These are phyloP conservation scores for Cladosporium sphaerospermum DNA, from an alignment of 2,329 filamentous ascomycete genomes.

Conservation along the genomic window DNA sequence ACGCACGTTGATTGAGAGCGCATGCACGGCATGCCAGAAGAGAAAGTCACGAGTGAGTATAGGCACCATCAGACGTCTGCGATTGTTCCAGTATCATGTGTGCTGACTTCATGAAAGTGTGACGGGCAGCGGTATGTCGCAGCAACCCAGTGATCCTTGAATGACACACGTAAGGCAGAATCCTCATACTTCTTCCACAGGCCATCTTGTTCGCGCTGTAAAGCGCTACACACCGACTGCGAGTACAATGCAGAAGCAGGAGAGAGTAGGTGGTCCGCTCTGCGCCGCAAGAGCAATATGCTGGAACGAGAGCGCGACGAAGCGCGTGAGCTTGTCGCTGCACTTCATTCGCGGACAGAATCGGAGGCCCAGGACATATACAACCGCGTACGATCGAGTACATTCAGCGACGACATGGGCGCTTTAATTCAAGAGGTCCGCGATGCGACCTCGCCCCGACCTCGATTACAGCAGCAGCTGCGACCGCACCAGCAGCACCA, in stretches of 20 bases:
- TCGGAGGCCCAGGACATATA: constrained; percentile 26
- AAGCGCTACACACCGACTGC: constrained; percentile 26
- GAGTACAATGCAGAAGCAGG: constrained; percentile 29
- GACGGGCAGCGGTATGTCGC: constrained; percentile 21
- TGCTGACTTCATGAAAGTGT: constrained; percentile 18
- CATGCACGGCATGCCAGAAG: constrained; percentile 19
- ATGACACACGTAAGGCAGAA: background rate
- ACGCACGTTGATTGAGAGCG: constrained; percentile 21
- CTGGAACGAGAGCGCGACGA: constrained; percentile 27
- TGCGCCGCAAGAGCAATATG: constrained; percentile 26
- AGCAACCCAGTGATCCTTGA: background rate
- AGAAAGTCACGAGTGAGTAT: constrained; percentile 20
- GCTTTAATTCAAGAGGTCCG: constrained; percentile 1
- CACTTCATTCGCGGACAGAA: constrained; percentile 24
- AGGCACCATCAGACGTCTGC: background rate
- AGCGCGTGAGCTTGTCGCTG: constrained; percentile 23
- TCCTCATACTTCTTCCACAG: constrained; percentile 13
- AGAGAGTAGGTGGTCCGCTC: constrained; percentile 29
- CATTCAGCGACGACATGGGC: constrained; percentile 16
- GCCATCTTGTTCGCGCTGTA: constrained; percentile 26
- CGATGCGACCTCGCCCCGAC: background rate
- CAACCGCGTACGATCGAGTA: constrained; percentile 22
- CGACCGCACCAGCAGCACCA: background rate
- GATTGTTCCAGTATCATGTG: background rate
- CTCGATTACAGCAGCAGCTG: background rate